Percentiles rank a stretch among this genome's conserved stretches.
Evolutionary conservation across 495 filamentous ascomycete species (phyloP).

Genomic region (Aspergillus steynii): DNA sequence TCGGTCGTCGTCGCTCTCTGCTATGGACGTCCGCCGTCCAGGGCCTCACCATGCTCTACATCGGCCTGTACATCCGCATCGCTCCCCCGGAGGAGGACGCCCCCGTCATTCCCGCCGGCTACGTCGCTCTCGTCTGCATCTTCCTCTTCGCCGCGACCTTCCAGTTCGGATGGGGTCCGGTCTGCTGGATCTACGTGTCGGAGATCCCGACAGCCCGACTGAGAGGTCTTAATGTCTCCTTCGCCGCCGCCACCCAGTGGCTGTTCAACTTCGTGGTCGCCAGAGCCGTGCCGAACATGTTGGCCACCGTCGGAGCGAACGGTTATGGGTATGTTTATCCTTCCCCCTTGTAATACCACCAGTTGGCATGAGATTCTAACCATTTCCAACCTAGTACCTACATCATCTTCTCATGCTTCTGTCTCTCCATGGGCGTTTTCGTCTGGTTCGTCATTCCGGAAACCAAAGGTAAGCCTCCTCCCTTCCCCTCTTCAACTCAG

Average conservation of each 20-base stretch:
- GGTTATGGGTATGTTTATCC: slow-evolving; percentile 55
- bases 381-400: slow-evolving; percentile 27
- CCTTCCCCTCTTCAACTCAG: slow-evolving; percentile 9
- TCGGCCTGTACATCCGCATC: slow-evolving; percentile 76
- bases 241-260: slow-evolving; percentile 66
- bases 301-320: slow-evolving; percentile 56
- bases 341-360: slow-evolving; percentile 7
- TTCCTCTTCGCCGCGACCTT: slow-evolving; percentile 76
- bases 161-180: slow-evolving; percentile 78
- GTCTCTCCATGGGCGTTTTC: slow-evolving; percentile 65
- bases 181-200: slow-evolving; percentile 74
- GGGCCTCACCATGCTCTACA: slow-evolving; percentile 73
- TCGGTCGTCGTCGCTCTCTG: slow-evolving; percentile 69
- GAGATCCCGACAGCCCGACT: slow-evolving; percentile 73
- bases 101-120: slow-evolving; percentile 58
- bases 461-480: slow-evolving; percentile 59
- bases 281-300: slow-evolving; percentile 41
- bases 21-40: slow-evolving; percentile 74
- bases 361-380: slow-evolving; percentile 45
- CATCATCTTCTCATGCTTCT: slow-evolving; percentile 54
- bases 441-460: slow-evolving; percentile 74
- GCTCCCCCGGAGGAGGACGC: slow-evolving; percentile 56
- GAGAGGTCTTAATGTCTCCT: slow-evolving; percentile 64
- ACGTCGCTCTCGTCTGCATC: slow-evolving; percentile 68
- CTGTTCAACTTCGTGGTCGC: slow-evolving; percentile 44